Conservation (phyloP, 345 rosid genomes). For the Citrus australasica region DNA sequence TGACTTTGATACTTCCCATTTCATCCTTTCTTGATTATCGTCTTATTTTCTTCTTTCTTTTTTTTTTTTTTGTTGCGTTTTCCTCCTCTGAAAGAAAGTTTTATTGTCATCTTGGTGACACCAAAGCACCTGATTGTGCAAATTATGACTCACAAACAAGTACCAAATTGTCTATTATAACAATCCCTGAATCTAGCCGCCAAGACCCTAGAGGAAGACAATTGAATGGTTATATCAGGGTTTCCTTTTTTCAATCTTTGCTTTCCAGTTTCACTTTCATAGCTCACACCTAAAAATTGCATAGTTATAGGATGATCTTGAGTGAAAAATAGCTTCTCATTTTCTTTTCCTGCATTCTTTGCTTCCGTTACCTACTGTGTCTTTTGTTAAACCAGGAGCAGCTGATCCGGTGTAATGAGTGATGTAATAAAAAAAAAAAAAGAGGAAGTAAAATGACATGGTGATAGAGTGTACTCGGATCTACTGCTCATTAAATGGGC, state of each 20-base stretch:
- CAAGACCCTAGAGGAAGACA: neutral
- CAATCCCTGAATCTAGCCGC: neutral
- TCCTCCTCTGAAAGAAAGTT: neutral
- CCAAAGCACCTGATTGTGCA: neutral
- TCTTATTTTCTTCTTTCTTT: neutral
- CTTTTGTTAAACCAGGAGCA: neutral
- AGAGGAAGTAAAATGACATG: neutral
- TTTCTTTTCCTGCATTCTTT: neutral
- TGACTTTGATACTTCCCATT: neutral
- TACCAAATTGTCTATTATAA: neutral
- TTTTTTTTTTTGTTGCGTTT: neutral
- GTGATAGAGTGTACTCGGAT: constrained; percentile 5
- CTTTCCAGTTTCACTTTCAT: constrained; percentile 8
- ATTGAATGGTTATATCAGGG: constrained; percentile 10
- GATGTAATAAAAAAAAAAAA: neutral
- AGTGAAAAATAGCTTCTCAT: neutral
- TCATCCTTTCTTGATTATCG: neutral
- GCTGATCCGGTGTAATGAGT: neutral
- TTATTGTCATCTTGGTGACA: neutral
- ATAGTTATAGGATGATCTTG: neutral
- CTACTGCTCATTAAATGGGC: constrained; percentile 8
- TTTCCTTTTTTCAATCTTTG: constrained; percentile 4
- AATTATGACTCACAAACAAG: neutral
- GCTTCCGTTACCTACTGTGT: neutral
- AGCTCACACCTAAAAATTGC: constrained; percentile 2